Conservation (phyloP, 2,329 filamentous ascomycete genomes). For the Beauveria sp. region DNA sequence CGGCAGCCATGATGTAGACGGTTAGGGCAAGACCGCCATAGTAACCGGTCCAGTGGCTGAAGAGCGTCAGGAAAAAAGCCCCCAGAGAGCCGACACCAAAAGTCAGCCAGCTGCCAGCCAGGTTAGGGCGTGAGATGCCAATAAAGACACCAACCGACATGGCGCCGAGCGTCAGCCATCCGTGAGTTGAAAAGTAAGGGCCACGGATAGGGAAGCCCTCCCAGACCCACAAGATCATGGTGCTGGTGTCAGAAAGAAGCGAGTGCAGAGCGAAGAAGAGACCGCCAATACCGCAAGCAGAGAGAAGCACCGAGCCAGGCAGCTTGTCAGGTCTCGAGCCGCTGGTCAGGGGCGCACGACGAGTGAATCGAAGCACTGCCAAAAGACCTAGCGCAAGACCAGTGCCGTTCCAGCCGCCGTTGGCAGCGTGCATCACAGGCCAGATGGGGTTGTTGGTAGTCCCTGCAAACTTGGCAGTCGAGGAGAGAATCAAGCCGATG, state of each 20-base stretch:
- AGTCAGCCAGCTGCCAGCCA: constrained; percentile 70
- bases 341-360: constrained; percentile 47
- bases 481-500: constrained; percentile 76
- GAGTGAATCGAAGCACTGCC: constrained; percentile 68
- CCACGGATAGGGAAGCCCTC: constrained; percentile 89
- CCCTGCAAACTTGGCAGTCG: constrained; percentile 85
- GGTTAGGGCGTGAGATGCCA: constrained; percentile 63
- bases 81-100: constrained; percentile 74
- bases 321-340: constrained; percentile 30
- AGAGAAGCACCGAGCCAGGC: constrained; percentile 60
- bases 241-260: constrained; percentile 90
- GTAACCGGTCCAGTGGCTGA: constrained; percentile 80
- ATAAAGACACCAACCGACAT: constrained; percentile 78
- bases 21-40: constrained; percentile 72
- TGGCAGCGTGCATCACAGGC: constrained; percentile 84
- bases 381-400: constrained; percentile 70
- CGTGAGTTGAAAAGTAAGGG: constrained; percentile 82
- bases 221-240: constrained; percentile 98
- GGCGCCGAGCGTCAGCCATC: constrained; percentile 73
- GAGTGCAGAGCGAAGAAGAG: constrained; percentile 88
- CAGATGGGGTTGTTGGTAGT: constrained; percentile 94
- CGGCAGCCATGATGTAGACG: constrained; percentile 73
- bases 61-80: constrained; percentile 68
- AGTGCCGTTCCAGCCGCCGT: constrained; percentile 86
- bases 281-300: constrained; percentile 72